Base-by-base conservation (phyloP, 2,329 filamentous ascomycete genomes). In the Monilinia polystroma region DNA sequence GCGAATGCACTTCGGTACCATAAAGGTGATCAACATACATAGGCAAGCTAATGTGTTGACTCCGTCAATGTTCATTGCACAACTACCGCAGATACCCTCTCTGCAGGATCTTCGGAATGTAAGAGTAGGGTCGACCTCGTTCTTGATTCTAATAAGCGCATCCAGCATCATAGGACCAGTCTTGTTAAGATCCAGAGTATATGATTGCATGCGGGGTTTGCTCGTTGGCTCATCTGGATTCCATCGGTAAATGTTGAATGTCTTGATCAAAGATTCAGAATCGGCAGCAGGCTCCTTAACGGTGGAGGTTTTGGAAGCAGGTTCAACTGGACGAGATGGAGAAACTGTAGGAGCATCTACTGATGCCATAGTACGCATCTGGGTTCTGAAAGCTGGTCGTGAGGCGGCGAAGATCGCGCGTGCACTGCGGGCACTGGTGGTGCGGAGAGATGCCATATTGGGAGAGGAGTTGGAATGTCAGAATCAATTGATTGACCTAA, bases 61-160 rank as follows among this genome's bases (percentile, higher is more conserved):
- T 79, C 95, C 95, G 80, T 98, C 96, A 79, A 99, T 98, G 85
- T 99, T 99, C 95, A 99, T 99, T 73, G 95, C 95, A 79, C 95
- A 99, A 80, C 92, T 96, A 73, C 95, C 95, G 78, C 95, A 99
- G 77, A 99, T 99, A 74, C 95, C 95, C 86, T 99, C 95, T 81
- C 95, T 86, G 83, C 95, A 99, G 80, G 91, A 96, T 80, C 95
- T 83, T 78, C 95, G 87, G 85, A 99, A 99, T 65, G 95, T 98
- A 76, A 99, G 81, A 56, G 95, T 98, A 63, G 95, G 93, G 80
- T 99, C 95, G 71, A 96, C 81, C 86, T 99, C 95, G 81, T 99
- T 99, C 90, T 99, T 99, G 82, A 99, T 97, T 75, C 94, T 86
- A 79, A 99, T 95, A 75, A 99, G 83, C 66, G 95, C 95, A 80